Conservation (phyloP, 805 yeast species). For the Wickerhamomyces chaumierensis region DNA sequence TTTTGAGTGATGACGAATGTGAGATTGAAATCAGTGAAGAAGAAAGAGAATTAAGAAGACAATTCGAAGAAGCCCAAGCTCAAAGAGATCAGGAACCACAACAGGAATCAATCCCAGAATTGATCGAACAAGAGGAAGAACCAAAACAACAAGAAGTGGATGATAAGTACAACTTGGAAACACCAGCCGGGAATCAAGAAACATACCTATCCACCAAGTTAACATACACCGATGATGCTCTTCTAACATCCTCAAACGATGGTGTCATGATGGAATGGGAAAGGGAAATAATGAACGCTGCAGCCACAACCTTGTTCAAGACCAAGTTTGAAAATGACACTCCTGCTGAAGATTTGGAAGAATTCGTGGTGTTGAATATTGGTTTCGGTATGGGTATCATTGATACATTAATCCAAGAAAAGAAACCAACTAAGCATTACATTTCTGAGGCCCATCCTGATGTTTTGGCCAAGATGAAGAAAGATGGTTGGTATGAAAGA, state of each 20-base stretch:
- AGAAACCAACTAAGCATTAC: slow-evolving; percentile 59
- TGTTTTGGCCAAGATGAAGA: slow-evolving; percentile 54
- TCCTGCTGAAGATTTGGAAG: slow-evolving; percentile 22
- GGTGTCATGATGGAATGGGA: slow-evolving; percentile 99
- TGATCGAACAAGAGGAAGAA: slow-evolving; percentile 10
- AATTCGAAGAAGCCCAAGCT: slow-evolving; percentile 7
- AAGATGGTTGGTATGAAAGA: slow-evolving; percentile 77
- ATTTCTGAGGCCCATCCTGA: slow-evolving; percentile 95
- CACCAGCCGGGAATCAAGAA: slow-evolving; percentile 51
- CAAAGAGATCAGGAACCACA: slow-evolving; percentile 14
- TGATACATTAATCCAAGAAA: slow-evolving; percentile 59
- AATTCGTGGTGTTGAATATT: slow-evolving; percentile 56
- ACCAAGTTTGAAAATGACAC: slow-evolving; percentile 22
- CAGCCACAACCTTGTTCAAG: slow-evolving; percentile 62
- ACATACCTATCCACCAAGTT: slow-evolving; percentile 57
- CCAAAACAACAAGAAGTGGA: slow-evolving; percentile 25
- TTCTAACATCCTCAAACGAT: slow-evolving; percentile 67
- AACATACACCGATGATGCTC: slow-evolving; percentile 54
- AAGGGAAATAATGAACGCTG: slow-evolving; percentile 64
- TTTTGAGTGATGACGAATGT: slow-evolving; percentile 29
- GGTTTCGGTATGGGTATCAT: slow-evolving; percentile 98
- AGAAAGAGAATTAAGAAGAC: slow-evolving; percentile 13
- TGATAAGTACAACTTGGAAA: background rate
- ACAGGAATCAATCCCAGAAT: slow-evolving; percentile 5
- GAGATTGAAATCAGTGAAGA: slow-evolving; percentile 15